Evolutionary conservation across 176 grass and related monocot species (phyloP), one percentile per base, ranked within the genome.

Genomic region (Phoenix roebelenii): DNA sequence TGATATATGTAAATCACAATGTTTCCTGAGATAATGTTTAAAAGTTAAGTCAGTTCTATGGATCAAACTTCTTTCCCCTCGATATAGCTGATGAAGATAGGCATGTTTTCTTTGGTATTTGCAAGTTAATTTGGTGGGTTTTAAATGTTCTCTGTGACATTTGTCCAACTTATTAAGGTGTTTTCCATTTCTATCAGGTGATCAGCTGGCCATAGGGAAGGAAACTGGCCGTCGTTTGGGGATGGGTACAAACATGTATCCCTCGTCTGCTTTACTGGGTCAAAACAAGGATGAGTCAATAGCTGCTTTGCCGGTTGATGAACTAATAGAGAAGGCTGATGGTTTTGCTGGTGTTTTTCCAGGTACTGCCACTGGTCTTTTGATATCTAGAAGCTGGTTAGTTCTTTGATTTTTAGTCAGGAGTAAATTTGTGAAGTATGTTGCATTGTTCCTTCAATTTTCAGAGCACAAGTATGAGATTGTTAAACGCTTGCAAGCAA

Each of bases 231-330:
- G 89, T 15, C 84, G 89, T 23, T 73, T 95, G 63, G 89, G 89
- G 61, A 95, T 95, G 89, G 89, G 85, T 77, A 95, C 89, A 49
- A 95, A 95, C 51, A 95, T 95, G 89, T 95, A 95, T 68, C 89
- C 89, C 25, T 95, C 89, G 16, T 95, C 85, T 77, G 78, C 85
- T 85, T 82, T 95, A 59, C 57, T 95, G 25, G 89, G 85, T 50
- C 89, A 95, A 49, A 15, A 66, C 48, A 95, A 89, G 71, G 78
- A 89, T 68, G 89, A 89, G 50, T 85, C 89, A 18, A 83, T 89
- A 55, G 78, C 50, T 72, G 16, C 84, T 68, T 79, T 95, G 22
- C 89, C 89, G 28, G 66, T 95, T 67, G 89, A 95, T 77, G 89
- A 95, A 25, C 65, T 95, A 67, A 95, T 95, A 23, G 89, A 95